Percentiles rank a stretch among this genome's conserved stretches.
These are phyloP conservation scores for Aulographum hederae DNA, from an alignment of 2,329 filamentous ascomycete genomes.

Conservation along the genomic window DNA sequence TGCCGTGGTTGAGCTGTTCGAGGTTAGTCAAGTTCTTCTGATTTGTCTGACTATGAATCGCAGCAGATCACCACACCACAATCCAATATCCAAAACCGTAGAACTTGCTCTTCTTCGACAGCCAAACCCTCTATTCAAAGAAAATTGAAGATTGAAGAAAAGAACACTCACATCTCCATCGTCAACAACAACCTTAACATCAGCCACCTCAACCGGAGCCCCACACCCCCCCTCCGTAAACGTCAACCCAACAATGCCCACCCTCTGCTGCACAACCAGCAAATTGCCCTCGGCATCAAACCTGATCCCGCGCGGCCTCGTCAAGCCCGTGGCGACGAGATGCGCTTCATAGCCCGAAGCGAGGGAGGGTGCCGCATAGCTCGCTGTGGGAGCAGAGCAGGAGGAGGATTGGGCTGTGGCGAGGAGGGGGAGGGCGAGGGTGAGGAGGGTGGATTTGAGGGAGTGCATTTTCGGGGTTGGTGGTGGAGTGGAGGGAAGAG, in stretches of 20 bases:
- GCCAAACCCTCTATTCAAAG: too few relatives aligned
- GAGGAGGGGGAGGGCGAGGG: conserved; percentile 18
- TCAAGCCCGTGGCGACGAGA: conserved; percentile 19
- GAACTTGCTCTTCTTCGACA: too few relatives aligned
- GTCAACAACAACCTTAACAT: conserved; percentile 10
- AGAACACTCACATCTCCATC: conserved; percentile 6
- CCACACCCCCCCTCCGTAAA: conserved; percentile 18
- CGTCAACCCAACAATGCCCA: conserved; percentile 20
- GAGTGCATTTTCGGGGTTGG: too few relatives aligned
- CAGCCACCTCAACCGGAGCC: conserved; percentile 9
- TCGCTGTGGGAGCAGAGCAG: conserved; percentile 11
- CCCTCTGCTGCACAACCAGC: conserved; percentile 19
- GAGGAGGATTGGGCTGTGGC: conserved; percentile 3
- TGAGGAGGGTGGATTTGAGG: too few relatives aligned
- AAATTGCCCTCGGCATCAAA: conserved; percentile 22
- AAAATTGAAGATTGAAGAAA: conserved; percentile 1
- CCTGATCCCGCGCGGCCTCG: conserved; percentile 18
- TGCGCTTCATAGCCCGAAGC: conserved; percentile 22
- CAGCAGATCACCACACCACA: background rate
- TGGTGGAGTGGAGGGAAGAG: too few relatives aligned
- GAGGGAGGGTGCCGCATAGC: conserved; percentile 21
- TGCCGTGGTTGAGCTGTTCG: conserved; percentile 30
- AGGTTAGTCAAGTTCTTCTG: too few relatives aligned
- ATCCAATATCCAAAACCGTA: background rate
- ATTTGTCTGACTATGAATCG: background rate